Conservation (phyloP, 1,284 basidiomycete species). For the Sphagnurus paluster region DNA sequence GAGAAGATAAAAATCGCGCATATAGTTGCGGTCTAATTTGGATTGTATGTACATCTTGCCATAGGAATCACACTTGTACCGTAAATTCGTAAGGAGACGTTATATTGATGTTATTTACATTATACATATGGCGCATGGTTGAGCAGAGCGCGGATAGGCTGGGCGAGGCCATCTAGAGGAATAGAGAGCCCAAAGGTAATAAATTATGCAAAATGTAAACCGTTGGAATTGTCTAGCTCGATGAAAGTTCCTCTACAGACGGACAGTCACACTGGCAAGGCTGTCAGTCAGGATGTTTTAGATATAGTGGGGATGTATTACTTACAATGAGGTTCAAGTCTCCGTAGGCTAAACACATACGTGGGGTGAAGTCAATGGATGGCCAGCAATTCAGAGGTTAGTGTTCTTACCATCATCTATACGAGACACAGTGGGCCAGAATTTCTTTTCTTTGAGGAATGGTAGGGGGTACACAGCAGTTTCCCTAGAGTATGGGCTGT, state of each 20-base stretch:
- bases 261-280: constrained; percentile 80
- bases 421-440: constrained; percentile 90
- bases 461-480: constrained; percentile 84
- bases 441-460: constrained; percentile 82
- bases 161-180: constrained; percentile 40
- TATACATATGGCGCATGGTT: constrained; percentile 36
- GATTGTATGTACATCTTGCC: too few species aligned
- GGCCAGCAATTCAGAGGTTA: neutral
- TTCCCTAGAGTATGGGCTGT: constrained; percentile 83
- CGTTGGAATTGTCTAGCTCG: constrained; percentile 12
- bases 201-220: constrained; percentile 15
- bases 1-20: too few species aligned
- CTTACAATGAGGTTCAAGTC: constrained; percentile 80
- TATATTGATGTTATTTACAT: constrained; percentile 21
- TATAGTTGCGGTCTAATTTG: too few species aligned
- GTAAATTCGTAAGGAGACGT: too few species aligned
- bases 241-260: constrained; percentile 74
- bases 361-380: constrained; percentile 1
- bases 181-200: constrained; percentile 36
- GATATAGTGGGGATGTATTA: constrained; percentile 19
- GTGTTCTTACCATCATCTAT: constrained; percentile 82
- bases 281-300: constrained; percentile 12
- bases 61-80: too few species aligned
- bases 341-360: constrained; percentile 70
- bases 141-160: constrained; percentile 37